Percentiles rank a stretch among this genome's conserved stretches.
These are phyloP conservation scores for Penicillium sp. DNA, from an alignment of 2,329 filamentous ascomycete species.

Conservation along the genomic window DNA sequence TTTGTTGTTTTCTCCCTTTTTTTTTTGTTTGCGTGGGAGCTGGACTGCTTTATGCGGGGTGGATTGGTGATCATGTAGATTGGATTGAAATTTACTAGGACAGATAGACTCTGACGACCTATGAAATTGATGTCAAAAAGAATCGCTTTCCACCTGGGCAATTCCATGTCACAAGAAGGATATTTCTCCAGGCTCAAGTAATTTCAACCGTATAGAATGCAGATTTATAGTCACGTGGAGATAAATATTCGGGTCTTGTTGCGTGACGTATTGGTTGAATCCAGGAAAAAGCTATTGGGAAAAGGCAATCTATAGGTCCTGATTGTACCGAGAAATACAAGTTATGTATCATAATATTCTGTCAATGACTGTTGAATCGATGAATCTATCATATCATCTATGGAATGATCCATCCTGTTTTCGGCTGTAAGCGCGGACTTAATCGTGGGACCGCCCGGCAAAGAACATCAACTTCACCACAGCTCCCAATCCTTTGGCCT, in stretches of 20 bases:
- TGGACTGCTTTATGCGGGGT: not conserved
- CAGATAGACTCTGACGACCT: not conserved
- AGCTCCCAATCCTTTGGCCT: conserved; percentile 1
- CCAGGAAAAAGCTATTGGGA: too few relatives aligned
- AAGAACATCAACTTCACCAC: conserved; percentile 3
- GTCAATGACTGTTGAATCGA: not conserved
- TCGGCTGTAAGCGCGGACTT: conserved; percentile 22
- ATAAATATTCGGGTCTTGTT: too few relatives aligned
- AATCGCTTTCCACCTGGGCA: not conserved
- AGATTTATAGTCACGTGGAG: too few relatives aligned
- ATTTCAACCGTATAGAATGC: too few relatives aligned
- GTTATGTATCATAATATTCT: not conserved
- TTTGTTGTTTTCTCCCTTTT: not conserved
- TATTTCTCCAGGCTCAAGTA: too few relatives aligned
- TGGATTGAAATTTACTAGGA: not conserved
- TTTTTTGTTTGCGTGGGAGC: not conserved
- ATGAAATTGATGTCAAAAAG: not conserved
- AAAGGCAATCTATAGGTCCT: too few relatives aligned
- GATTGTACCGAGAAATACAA: too few relatives aligned
- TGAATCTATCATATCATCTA: not conserved
- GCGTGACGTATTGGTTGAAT: too few relatives aligned
- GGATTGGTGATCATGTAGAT: not conserved
- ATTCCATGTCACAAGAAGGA: too few relatives aligned
- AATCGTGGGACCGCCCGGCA: conserved; percentile 18
- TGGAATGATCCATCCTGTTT: conserved; percentile 9